Evolutionary conservation across 306 rosid genomes (phyloP).

Genomic region (Begonia fuchsioides): DNA sequence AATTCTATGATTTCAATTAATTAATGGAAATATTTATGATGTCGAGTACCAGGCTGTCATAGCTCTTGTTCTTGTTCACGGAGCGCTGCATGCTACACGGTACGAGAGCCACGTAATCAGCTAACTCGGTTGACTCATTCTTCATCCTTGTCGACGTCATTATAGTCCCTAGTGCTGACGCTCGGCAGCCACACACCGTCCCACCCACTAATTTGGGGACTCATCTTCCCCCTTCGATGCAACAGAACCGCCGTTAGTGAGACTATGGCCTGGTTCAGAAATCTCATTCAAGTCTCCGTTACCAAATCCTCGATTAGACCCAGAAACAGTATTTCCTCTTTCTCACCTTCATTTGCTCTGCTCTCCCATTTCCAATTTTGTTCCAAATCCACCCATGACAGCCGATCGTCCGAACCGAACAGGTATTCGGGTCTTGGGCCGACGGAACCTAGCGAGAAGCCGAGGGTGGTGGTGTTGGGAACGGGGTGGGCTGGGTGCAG

Average conservation of each 20-base stretch:
- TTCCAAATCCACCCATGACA: conserved; percentile 15
- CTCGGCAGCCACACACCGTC: too few relatives aligned
- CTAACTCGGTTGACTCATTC: too few relatives aligned
- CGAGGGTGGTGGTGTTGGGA: conserved; percentile 80
- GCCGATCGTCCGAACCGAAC: conserved; percentile 8
- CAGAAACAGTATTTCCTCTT: conserved; percentile 20
- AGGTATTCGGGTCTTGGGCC: conserved; percentile 29
- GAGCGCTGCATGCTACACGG: too few relatives aligned
- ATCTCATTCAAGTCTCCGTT: conserved; percentile 27
- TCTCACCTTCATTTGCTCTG: conserved; percentile 9
- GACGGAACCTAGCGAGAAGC: conserved; percentile 58
- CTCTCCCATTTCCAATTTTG: conserved; percentile 23
- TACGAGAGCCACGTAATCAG: too few relatives aligned
- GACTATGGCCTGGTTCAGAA: conserved; percentile 50
- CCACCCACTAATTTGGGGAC: too few relatives aligned
- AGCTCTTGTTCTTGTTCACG: too few relatives aligned
- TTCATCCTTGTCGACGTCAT: too few relatives aligned
- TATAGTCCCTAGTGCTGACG: too few relatives aligned
- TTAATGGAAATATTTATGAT: too few relatives aligned
- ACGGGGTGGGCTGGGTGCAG: conserved; percentile 96
- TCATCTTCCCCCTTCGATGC: too few relatives aligned
- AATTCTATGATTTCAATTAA: too few relatives aligned
- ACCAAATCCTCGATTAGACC: conserved; percentile 15
- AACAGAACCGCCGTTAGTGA: background rate
- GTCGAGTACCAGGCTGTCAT: too few relatives aligned